These are phyloP conservation scores for Daedalea quercina DNA, from an alignment of 768 basidiomycete genomes.

Conservation along the genomic window DNA sequence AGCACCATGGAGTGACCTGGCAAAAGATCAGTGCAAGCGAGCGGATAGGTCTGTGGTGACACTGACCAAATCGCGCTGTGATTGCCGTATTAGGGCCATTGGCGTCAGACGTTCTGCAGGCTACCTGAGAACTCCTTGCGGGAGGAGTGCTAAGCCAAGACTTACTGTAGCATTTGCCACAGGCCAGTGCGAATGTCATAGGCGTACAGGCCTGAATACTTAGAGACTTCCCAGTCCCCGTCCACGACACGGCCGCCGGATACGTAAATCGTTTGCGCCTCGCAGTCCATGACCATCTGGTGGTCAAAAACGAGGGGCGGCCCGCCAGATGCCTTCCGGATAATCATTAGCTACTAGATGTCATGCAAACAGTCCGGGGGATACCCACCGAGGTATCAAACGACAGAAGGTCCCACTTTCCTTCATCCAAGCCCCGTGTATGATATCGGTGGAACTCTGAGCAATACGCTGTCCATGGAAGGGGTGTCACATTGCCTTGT, in stretches of 20 bases:
- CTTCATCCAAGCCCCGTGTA: slow-evolving; percentile 50
- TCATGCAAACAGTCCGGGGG: too few species aligned
- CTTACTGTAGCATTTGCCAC: slow-evolving; percentile 68
- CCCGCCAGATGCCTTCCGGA: slow-evolving; percentile 33
- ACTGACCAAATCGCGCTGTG: slow-evolving; percentile 54
- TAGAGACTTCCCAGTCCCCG: slow-evolving; percentile 49
- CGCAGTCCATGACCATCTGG: slow-evolving; percentile 73
- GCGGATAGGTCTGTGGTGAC: not conserved
- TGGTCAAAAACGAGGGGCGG: slow-evolving; percentile 76
- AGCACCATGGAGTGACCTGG: slow-evolving; percentile 82
- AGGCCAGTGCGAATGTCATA: slow-evolving; percentile 59
- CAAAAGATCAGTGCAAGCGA: not conserved
- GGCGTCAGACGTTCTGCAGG: slow-evolving; percentile 15
- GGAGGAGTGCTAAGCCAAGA: not conserved
- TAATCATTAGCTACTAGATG: not conserved
- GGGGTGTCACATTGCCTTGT: not conserved
- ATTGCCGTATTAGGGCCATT: slow-evolving; percentile 35
- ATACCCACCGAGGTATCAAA: slow-evolving; percentile 59
- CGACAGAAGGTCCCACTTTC: slow-evolving; percentile 68
- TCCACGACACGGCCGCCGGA: slow-evolving; percentile 73
- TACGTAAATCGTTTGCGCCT: slow-evolving; percentile 65
- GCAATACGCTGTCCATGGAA: slow-evolving; percentile 27
- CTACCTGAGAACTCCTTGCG: too few species aligned
- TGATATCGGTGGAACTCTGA: slow-evolving; percentile 78
- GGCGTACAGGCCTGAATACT: slow-evolving; percentile 68